phyloP scores from a whole-genome alignment of 177 flowering plant species.

The Vitis hybrid region DNA sequence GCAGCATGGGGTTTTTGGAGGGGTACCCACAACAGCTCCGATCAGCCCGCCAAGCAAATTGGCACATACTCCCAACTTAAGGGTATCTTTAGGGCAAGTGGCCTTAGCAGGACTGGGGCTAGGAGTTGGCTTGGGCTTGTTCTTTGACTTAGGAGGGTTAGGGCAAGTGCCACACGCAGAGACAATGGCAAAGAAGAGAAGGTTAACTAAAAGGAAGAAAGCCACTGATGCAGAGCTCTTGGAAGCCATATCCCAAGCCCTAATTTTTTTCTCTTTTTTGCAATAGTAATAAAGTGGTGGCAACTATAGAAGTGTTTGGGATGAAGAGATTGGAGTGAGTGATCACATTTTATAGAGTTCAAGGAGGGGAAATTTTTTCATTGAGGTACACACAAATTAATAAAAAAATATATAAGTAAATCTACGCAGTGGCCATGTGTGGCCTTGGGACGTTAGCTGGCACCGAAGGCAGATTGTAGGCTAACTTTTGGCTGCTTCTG shows the following conservation, averaged over 20 bases:
- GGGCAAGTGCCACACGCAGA: slow-evolving; percentile 28
- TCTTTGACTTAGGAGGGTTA: slow-evolving; percentile 14
- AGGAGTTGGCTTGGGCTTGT: slow-evolving; percentile 9
- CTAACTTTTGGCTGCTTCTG: slow-evolving; percentile 15
- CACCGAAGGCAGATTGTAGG: neutral
- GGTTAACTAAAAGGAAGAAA: slow-evolving; percentile 32
- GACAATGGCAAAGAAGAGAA: slow-evolving; percentile 35
- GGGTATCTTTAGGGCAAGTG: slow-evolving; percentile 41
- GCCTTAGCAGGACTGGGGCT: slow-evolving; percentile 8
- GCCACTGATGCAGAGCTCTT: slow-evolving; percentile 27
- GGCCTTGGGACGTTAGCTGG: slow-evolving; percentile 21
- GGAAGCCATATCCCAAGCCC: slow-evolving; percentile 23
- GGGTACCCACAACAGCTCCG: slow-evolving; percentile 24
- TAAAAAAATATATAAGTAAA: neutral
- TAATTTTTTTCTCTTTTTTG: neutral
- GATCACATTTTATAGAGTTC: slow-evolving; percentile 9
- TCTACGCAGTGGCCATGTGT: slow-evolving; percentile 9
- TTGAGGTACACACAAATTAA: neutral
- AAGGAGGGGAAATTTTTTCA: neutral
- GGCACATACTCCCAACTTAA: slow-evolving; percentile 45
- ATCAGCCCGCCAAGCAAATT: slow-evolving; percentile 33
- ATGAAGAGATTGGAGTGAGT: neutral
- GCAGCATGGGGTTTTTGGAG: slow-evolving; percentile 48
- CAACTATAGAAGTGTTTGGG: neutral
- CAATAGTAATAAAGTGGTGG: neutral